Conservation (phyloP, 1,284 basidiomycete genomes). For the Malassezia globosa region DNA sequence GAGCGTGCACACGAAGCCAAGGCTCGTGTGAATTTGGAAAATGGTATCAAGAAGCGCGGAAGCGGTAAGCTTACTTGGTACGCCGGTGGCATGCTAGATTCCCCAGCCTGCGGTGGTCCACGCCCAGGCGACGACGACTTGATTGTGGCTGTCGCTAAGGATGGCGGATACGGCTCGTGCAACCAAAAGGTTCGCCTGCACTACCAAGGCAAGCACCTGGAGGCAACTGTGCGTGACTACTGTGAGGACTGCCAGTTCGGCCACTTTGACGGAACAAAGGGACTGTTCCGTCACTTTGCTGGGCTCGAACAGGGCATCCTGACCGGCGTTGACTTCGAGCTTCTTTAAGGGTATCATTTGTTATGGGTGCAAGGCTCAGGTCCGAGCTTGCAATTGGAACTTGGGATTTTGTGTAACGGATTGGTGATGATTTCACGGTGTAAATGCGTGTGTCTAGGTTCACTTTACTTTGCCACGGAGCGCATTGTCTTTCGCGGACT, state of each 20-base stretch:
- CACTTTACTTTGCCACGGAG: neutral
- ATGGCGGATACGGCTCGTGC: constrained; percentile 30
- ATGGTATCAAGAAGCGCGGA: constrained; percentile 20
- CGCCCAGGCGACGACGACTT: constrained; percentile 27
- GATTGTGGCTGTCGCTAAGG: constrained; percentile 32
- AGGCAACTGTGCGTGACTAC: constrained; percentile 31
- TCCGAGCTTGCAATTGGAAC: neutral
- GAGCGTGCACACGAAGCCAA: constrained; percentile 30
- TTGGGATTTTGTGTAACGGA: neutral
- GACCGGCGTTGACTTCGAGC: constrained; percentile 17
- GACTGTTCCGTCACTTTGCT: constrained; percentile 34
- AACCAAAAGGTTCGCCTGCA: constrained; percentile 34
- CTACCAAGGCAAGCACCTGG: constrained; percentile 34
- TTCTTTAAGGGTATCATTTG: constrained; percentile 14
- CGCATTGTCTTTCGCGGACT: no score
- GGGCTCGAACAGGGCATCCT: constrained; percentile 30
- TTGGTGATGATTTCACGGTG: neutral
- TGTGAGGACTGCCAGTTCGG: constrained; percentile 29
- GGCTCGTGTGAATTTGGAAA: constrained; percentile 18
- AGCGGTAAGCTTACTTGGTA: constrained; percentile 33
- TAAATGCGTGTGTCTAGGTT: neutral
- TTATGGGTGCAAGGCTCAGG: no score
- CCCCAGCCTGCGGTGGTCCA: constrained; percentile 39
- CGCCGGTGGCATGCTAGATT: constrained; percentile 28
- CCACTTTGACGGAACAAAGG: constrained; percentile 30